Percentiles rank a stretch among this genome's conserved stretches.
These are phyloP conservation scores for Sporodiniella umbellata DNA, from an alignment of 371 early-diverging fungal genomes.

Conservation along the genomic window DNA sequence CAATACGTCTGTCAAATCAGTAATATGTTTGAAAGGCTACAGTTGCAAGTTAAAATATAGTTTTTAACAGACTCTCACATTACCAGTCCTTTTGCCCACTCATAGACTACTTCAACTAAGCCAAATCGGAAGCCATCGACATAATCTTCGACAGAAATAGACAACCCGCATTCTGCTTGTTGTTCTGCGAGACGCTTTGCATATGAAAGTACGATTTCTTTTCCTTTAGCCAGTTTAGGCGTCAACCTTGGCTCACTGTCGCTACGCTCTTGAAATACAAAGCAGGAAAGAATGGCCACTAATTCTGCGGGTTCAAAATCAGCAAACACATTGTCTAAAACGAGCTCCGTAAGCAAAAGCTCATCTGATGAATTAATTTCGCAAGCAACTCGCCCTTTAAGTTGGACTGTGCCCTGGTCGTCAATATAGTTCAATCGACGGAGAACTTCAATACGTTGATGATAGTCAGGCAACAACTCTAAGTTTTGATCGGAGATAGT, in stretches of 20 bases:
- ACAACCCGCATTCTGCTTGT: constrained; percentile 73
- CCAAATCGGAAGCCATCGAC: constrained; percentile 71
- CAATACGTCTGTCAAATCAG: constrained; percentile 90
- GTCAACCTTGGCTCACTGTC: constrained; percentile 63
- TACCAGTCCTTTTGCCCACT: constrained; percentile 95
- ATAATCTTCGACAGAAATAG: constrained; percentile 51
- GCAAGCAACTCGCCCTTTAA: constrained; percentile 99
- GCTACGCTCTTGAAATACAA: constrained; percentile 94
- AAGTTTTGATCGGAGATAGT: constrained; percentile 89
- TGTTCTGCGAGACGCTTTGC: constrained; percentile 71
- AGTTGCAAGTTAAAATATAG: background rate
- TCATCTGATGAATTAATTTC: constrained; percentile 97
- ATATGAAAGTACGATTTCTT: constrained; percentile 57
- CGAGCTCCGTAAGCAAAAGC: constrained; percentile 95
- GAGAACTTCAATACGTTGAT: constrained; percentile 83
- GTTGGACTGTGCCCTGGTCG: constrained; percentile 79
- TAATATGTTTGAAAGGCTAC: constrained; percentile 91
- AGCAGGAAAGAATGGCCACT: constrained; percentile 93
- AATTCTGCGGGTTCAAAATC: constrained; percentile 91
- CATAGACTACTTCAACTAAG: constrained; percentile 96
- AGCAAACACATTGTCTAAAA: constrained; percentile 93
- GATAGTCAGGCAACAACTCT: constrained; percentile 89
- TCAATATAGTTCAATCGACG: constrained; percentile 78
- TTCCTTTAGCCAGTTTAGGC: constrained; percentile 58
- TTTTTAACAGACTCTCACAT: background rate